Conservation (phyloP, 2,329 filamentous ascomycete species). For the Fusarium sp. region DNA sequence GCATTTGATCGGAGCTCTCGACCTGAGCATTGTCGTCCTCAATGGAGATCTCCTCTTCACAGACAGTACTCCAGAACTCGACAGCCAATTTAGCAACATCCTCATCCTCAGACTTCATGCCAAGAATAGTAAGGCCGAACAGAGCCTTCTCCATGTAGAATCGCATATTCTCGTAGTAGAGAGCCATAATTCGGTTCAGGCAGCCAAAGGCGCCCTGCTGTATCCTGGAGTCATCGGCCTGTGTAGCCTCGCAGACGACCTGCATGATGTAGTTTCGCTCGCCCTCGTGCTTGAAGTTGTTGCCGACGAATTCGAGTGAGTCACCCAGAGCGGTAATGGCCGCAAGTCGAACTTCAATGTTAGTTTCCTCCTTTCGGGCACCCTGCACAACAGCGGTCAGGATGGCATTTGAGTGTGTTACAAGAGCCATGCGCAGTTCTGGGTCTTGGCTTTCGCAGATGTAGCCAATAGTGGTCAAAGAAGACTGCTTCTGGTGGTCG, state of each 20-base stretch:
- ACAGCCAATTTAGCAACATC: constrained; percentile 98
- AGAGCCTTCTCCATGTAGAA: constrained; percentile 99
- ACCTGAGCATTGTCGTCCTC: constrained; percentile 90
- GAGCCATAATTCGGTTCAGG: constrained; percentile 96
- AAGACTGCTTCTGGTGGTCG: constrained; percentile 92
- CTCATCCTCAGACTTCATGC: constrained; percentile 98
- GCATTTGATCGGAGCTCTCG: constrained; percentile 84
- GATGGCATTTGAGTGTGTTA: constrained; percentile 95
- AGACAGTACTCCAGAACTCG: constrained; percentile 99
- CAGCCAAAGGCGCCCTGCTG: constrained; percentile 97
- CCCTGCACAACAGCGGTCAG: constrained; percentile 97
- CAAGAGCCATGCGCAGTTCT: constrained; percentile 83
- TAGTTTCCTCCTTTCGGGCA: constrained; percentile 94
- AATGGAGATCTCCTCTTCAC: constrained; percentile 97
- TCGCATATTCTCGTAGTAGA: constrained; percentile 99
- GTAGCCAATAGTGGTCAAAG: constrained; percentile 95
- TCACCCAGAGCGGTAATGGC: constrained; percentile 95
- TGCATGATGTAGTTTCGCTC: constrained; percentile 99
- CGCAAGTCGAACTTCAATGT: constrained; percentile 88
- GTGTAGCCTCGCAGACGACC: constrained; percentile 98
- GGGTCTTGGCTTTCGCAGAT: constrained; percentile 96
- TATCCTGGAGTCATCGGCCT: constrained; percentile 89
- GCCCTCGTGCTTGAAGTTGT: constrained; percentile 99
- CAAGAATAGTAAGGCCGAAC: constrained; percentile 95
- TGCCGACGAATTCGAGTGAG: constrained; percentile 95